A percentile compares a stretch with the other conserved stretches of the same genome.
These are phyloP conservation scores for Penicillium robsamsonii DNA, from an alignment of 495 filamentous ascomycete genomes.

Conservation along the genomic window DNA sequence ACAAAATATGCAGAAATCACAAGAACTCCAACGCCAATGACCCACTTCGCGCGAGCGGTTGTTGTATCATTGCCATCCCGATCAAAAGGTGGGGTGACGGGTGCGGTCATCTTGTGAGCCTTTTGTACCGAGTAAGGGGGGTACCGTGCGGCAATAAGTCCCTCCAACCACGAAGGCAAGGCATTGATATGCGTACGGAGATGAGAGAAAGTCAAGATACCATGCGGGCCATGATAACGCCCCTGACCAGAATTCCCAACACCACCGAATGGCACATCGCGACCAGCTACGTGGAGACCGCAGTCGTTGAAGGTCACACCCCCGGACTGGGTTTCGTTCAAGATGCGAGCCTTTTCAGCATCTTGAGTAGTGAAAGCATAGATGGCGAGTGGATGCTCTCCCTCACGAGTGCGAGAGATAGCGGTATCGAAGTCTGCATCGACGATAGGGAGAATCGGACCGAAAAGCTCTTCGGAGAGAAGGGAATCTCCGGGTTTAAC, in stretches of 20 bases:
- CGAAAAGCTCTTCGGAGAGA: slow-evolving; percentile 77
- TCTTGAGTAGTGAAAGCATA: slow-evolving; percentile 71
- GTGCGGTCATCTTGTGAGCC: slow-evolving; percentile 52
- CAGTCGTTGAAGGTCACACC: slow-evolving; percentile 75
- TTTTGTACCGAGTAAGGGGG: slow-evolving; percentile 61
- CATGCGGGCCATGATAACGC: slow-evolving; percentile 69
- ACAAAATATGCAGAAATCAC: slow-evolving; percentile 12
- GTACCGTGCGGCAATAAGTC: slow-evolving; percentile 64
- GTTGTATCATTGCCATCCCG: slow-evolving; percentile 51
- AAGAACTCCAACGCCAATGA: slow-evolving; percentile 15
- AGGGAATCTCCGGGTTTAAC: slow-evolving; percentile 64
- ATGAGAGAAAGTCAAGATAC: slow-evolving; percentile 77
- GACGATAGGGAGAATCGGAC: slow-evolving; percentile 74
- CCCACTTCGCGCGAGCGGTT: slow-evolving; percentile 14
- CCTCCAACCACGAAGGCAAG: slow-evolving; percentile 53
- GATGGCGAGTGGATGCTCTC: slow-evolving; percentile 64
- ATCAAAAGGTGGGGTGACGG: slow-evolving; percentile 69
- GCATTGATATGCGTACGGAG: slow-evolving; percentile 48
- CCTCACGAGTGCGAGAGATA: slow-evolving; percentile 60
- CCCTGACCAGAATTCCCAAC: slow-evolving; percentile 76
- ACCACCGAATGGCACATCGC: slow-evolving; percentile 75
- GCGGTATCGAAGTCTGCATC: slow-evolving; percentile 69
- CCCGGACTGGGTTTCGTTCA: slow-evolving; percentile 62
- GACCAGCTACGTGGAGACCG: slow-evolving; percentile 61
- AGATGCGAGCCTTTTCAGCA: slow-evolving; percentile 60